These are phyloP conservation scores for Tricladium varicosporioides DNA, from an alignment of 2,329 filamentous ascomycete genomes.

Conservation along the genomic window DNA sequence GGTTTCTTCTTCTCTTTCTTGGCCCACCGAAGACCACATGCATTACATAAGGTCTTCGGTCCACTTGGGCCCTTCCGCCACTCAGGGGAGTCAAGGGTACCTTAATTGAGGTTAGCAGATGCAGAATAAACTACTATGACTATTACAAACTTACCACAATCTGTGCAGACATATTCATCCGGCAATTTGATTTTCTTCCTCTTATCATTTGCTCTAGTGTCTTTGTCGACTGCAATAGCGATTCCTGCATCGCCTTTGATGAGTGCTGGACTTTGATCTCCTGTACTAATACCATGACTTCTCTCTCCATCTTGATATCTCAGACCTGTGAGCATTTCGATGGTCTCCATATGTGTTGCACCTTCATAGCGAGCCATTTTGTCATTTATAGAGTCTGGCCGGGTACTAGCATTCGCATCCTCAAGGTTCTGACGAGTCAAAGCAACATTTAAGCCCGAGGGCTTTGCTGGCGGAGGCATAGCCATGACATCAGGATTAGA, in stretches of 20 bases:
- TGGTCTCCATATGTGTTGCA: conserved; percentile 75
- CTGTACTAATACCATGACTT: conserved; percentile 83
- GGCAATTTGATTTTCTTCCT: conserved; percentile 81
- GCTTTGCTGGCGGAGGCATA: conserved; percentile 68
- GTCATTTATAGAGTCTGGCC: conserved; percentile 74
- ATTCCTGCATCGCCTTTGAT: conserved; percentile 86
- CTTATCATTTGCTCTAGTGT: conserved; percentile 69
- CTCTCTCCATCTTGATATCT: conserved; percentile 87
- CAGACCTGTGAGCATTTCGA: conserved; percentile 89
- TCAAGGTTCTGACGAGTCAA: conserved; percentile 80
- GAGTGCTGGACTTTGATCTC: conserved; percentile 74
- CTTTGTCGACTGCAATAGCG: conserved; percentile 76
- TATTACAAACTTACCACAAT: conserved; percentile 65
- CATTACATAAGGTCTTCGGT: conserved; percentile 93
- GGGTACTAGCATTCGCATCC: conserved; percentile 62
- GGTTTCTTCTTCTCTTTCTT: conserved; percentile 76
- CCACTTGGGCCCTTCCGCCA: conserved; percentile 93
- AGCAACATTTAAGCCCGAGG: conserved; percentile 59
- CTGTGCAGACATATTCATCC: conserved; percentile 92
- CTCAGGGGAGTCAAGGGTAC: conserved; percentile 87
- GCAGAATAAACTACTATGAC: neutral
- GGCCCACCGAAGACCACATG: conserved; percentile 76
- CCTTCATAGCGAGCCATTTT: conserved; percentile 83
- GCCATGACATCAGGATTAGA: conserved; percentile 43
- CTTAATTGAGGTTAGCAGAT: conserved; percentile 36